phyloP scores from a whole-genome alignment of 768 basidiomycete genomes.

The Kwoniella sp. region DNA sequence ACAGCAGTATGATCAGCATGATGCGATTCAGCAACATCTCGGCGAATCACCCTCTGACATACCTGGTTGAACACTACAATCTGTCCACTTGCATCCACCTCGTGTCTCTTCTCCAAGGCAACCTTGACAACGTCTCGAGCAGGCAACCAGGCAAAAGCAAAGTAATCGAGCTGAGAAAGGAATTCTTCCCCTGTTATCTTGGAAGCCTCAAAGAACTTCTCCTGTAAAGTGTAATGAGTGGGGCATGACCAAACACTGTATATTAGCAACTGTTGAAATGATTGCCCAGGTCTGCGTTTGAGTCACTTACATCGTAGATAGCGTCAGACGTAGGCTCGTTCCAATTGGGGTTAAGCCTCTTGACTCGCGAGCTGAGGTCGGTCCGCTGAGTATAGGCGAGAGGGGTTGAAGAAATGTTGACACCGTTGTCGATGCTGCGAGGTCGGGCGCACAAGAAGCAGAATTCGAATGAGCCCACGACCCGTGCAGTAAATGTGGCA shows the following conservation, averaged over 20 bases:
- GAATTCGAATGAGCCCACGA: too few species aligned
- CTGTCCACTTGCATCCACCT: conserved; percentile 70
- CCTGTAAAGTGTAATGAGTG: conserved; percentile 58
- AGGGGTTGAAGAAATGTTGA: conserved; percentile 72
- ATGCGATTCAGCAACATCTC: too few species aligned
- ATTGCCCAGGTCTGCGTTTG: too few species aligned
- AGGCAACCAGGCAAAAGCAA: conserved; percentile 86
- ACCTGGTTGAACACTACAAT: conserved; percentile 72
- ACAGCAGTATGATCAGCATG: too few species aligned
- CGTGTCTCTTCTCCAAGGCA: conserved; percentile 63
- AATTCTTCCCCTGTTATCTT: conserved; percentile 83
- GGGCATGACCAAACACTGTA: too few species aligned
- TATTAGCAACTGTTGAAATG: too few species aligned
- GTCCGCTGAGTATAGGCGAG: conserved; percentile 72
- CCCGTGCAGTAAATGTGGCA: too few species aligned
- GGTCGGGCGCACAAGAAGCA: too few species aligned
- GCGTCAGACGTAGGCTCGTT: conserved; percentile 73
- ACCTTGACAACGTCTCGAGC: conserved; percentile 76
- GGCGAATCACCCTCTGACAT: too few species aligned
- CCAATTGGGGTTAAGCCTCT: conserved; percentile 85
- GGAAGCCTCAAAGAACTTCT: conserved; percentile 76
- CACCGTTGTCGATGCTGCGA: conserved; percentile 85
- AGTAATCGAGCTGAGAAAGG: conserved; percentile 73
- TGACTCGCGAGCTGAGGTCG: conserved; percentile 81
- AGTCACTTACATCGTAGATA: conserved; percentile 68